These are phyloP conservation scores for Climacium dendroides DNA, from an alignment of 225 moss, liverwort and hornwort species.

Conservation along the genomic window DNA sequence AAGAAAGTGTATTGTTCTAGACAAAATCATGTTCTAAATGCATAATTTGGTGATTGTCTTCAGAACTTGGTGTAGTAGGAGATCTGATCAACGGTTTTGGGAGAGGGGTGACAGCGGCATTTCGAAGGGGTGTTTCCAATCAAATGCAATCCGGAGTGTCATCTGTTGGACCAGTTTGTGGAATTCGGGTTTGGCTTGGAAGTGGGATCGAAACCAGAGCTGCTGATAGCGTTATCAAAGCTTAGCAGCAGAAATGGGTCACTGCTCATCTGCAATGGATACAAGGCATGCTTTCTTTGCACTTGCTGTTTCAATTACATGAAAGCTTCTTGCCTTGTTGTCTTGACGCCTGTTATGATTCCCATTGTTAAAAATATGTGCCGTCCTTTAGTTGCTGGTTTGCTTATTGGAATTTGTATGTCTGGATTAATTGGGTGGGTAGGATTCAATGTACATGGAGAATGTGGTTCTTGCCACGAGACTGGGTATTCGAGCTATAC, in stretches of 20 bases:
- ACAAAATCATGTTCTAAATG: neutral
- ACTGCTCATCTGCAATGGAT: constrained; percentile 89
- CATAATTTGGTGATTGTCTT: constrained; percentile 16
- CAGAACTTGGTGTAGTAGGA: constrained; percentile 24
- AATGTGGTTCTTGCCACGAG: constrained; percentile 51
- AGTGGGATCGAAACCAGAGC: constrained; percentile 77
- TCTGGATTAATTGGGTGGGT: neutral
- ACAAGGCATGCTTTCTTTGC: constrained; percentile 52
- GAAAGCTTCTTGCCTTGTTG: neutral
- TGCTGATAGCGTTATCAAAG: constrained; percentile 68
- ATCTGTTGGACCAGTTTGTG: constrained; percentile 62
- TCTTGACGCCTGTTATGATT: neutral
- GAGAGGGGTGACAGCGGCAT: constrained; percentile 57
- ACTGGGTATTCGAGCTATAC: constrained; percentile 58
- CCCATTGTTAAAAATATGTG: neutral
- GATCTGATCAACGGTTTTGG: constrained; percentile 41
- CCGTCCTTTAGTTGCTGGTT: neutral
- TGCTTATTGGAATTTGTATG: neutral
- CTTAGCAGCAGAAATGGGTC: constrained; percentile 48
- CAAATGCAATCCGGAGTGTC: constrained; percentile 79
- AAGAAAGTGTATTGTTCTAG: neutral
- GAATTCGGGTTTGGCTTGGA: constrained; percentile 68
- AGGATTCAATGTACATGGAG: constrained; percentile 67
- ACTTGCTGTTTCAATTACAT: neutral
- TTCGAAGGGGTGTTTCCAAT: constrained; percentile 85